Percentiles rank a stretch among this genome's conserved stretches.
phyloP scores from a whole-genome alignment of 1,139 yeast species.

The Taphrina confusa region DNA sequence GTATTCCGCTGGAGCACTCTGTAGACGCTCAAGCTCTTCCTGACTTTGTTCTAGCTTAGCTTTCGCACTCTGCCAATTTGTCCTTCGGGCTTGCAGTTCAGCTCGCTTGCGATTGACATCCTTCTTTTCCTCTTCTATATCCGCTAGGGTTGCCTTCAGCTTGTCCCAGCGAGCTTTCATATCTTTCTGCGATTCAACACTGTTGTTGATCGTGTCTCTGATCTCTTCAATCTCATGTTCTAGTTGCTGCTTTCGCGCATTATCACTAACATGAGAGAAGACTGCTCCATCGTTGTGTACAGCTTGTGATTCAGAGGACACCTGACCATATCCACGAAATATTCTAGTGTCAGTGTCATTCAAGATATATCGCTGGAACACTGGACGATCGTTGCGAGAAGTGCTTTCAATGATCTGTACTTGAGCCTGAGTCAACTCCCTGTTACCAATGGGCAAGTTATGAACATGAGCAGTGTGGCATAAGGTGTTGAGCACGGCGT shows the following conservation, averaged over 20 bases:
- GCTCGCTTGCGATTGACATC: slow-evolving; percentile 1
- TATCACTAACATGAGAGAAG: slow-evolving; percentile 8
- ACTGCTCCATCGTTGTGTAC: slow-evolving; percentile 21
- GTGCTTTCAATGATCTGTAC: slow-evolving; percentile 2
- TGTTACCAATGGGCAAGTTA: slow-evolving; percentile 9
- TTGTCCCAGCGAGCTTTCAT: slow-evolving; percentile 16
- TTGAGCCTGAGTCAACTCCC: slow-evolving; percentile 8
- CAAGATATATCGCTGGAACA: slow-evolving; percentile 16
- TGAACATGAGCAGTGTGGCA: slow-evolving; percentile 55
- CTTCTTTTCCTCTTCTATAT: slow-evolving; percentile 4
- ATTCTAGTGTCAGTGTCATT: slow-evolving; percentile 17
- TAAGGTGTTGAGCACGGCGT: slow-evolving; percentile 71
- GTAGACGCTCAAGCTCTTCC: slow-evolving; percentile 24
- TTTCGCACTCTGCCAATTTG: slow-evolving; percentile 2
- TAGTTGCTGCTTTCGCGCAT: neutral
- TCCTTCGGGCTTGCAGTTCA: slow-evolving; percentile 1
- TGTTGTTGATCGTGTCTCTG: neutral
- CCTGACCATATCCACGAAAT: slow-evolving; percentile 21
- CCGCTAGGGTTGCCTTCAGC: slow-evolving; percentile 6
- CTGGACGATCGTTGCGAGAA: neutral
- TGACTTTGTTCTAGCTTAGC: slow-evolving; percentile 17
- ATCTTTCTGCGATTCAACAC: slow-evolving; percentile 21
- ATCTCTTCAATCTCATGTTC: slow-evolving; percentile 22
- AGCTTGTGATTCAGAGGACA: slow-evolving; percentile 13
- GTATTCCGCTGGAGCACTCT: slow-evolving; percentile 35